Evolutionary conservation across 495 filamentous ascomycete genomes (phyloP).

Genomic region (Lasiosphaeris hirsuta): DNA sequence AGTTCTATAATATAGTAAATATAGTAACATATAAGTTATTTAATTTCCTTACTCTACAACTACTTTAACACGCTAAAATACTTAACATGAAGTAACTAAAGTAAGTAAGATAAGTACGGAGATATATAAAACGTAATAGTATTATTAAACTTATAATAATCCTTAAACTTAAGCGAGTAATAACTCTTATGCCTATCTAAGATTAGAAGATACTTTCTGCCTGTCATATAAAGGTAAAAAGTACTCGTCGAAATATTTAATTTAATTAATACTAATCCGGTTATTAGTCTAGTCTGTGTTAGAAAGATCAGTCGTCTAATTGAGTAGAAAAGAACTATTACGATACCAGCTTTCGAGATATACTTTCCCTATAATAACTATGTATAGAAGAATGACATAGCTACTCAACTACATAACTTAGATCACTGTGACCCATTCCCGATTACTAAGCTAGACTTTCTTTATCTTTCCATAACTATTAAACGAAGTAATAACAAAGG

Average conservation of each 20-base stretch:
- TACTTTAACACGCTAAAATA: too few species aligned
- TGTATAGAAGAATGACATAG: too few species aligned
- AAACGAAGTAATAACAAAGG: slow-evolving; percentile 30
- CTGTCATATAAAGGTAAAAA: not conserved
- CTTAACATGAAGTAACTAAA: not conserved
- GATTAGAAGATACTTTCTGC: not conserved
- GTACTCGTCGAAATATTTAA: not conserved
- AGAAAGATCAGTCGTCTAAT: too few species aligned
- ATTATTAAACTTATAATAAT: not conserved
- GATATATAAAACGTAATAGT: not conserved
- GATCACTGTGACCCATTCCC: slow-evolving; percentile 41
- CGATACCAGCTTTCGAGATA: too few species aligned
- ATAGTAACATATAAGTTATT: not conserved
- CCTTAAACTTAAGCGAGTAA: not conserved
- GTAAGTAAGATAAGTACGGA: not conserved
- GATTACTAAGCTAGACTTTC: slow-evolving; percentile 36
- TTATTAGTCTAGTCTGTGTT: not conserved
- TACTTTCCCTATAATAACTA: too few species aligned
- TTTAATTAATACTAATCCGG: not conserved
- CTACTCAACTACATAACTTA: not conserved
- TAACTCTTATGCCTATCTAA: not conserved
- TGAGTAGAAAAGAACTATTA: too few species aligned
- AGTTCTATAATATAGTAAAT: slow-evolving; percentile 6
- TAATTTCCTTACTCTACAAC: not conserved
- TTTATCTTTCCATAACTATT: slow-evolving; percentile 21